phyloP scores from a whole-genome alignment of 345 rosid genomes.

The Eucalyptus cloeziana region DNA sequence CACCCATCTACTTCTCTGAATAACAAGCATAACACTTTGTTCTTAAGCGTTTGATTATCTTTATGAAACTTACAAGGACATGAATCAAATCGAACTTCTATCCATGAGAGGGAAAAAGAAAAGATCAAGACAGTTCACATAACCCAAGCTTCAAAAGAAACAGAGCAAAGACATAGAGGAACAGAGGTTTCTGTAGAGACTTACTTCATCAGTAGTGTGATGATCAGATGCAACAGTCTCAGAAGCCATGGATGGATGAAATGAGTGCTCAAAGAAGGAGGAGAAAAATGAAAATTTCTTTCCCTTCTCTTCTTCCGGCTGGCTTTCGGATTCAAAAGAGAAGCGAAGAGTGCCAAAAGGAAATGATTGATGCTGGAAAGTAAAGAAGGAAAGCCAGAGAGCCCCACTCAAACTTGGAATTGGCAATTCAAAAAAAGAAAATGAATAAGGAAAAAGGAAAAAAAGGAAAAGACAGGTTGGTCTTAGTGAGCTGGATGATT shows the following conservation, averaged over 20 bases:
- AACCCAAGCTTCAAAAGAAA: not conserved
- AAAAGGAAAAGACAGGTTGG: not conserved
- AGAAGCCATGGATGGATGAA: constrained; percentile 6
- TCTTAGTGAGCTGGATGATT: not conserved
- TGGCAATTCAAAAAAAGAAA: not conserved
- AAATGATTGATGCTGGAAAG: not conserved
- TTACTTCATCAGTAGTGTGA: constrained; percentile 3
- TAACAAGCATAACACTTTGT: not conserved
- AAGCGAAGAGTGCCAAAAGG: not conserved
- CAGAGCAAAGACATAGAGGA: not conserved
- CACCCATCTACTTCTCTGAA: not conserved
- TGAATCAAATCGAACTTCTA: not conserved
- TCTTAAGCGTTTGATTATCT: not conserved
- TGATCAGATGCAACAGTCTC: constrained; percentile 13
- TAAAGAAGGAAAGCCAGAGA: not conserved
- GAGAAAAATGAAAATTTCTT: not conserved
- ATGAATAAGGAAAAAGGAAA: not conserved
- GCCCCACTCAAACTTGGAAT: not conserved
- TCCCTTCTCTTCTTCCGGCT: not conserved
- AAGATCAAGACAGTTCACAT: not conserved
- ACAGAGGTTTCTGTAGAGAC: not conserved
- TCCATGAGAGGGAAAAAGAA: not conserved
- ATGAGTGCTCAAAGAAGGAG: not conserved
- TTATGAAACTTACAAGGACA: not conserved
- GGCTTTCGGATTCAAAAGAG: not conserved